Evolutionary conservation across 2,329 filamentous ascomycete species (phyloP).

Genomic region (Zymoseptoria tritici): DNA sequence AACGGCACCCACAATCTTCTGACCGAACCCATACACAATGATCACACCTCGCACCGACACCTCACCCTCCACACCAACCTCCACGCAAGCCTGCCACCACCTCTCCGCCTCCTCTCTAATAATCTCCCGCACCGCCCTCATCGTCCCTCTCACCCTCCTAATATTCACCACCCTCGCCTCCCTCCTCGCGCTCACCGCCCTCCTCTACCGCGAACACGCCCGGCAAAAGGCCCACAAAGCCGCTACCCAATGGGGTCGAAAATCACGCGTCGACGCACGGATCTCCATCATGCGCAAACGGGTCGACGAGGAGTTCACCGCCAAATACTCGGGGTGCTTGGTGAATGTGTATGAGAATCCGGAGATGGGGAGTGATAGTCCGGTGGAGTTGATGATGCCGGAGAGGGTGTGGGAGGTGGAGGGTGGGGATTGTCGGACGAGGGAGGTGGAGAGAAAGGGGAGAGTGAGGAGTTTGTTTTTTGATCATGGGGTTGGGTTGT

Average conservation of each 20-base stretch:
- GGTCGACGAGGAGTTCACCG: slow-evolving; percentile 20
- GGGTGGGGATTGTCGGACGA: not conserved
- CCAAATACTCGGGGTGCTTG: slow-evolving; percentile 19
- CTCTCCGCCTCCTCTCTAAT: slow-evolving; percentile 13
- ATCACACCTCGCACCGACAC: not conserved
- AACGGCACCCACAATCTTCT: not conserved
- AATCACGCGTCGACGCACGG: slow-evolving; percentile 15
- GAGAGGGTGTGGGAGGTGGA: slow-evolving; percentile 20
- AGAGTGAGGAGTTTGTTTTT: slow-evolving; percentile 22
- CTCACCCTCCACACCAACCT: not conserved
- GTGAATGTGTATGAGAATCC: slow-evolving; percentile 23
- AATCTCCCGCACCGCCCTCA: slow-evolving; percentile 21
- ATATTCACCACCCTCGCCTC: slow-evolving; percentile 17
- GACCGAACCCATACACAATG: not conserved
- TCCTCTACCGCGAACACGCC: slow-evolving; percentile 16
- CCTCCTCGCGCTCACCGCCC: slow-evolving; percentile 12
- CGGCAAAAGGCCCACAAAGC: slow-evolving; percentile 9
- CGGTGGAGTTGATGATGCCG: slow-evolving; percentile 18
- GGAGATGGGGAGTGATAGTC: slow-evolving; percentile 19
- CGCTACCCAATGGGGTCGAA: slow-evolving; percentile 20
- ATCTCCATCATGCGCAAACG: slow-evolving; percentile 21
- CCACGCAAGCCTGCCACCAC: slow-evolving; percentile 4
- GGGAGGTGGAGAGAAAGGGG: slow-evolving; percentile 4
- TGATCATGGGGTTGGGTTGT: slow-evolving; percentile 19
- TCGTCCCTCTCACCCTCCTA: slow-evolving; percentile 18